phyloP scores from a whole-genome alignment of 768 basidiomycete genomes.

The Coprinopsis strossmayeri region DNA sequence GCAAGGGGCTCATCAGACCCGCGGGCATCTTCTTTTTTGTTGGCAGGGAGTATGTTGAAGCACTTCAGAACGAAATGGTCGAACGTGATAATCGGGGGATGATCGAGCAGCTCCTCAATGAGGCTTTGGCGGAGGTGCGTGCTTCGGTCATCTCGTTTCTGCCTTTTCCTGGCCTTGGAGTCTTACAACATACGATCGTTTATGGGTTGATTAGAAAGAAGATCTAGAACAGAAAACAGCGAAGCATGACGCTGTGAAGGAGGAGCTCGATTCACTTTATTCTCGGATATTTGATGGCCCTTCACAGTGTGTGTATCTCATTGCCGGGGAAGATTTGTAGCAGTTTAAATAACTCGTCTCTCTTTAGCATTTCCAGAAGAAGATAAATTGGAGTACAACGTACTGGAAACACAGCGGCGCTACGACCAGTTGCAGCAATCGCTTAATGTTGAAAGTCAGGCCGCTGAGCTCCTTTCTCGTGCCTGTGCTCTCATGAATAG shows the following conservation, averaged over 20 bases:
- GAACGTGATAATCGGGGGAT: constrained; percentile 28
- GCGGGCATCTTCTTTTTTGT: not conserved
- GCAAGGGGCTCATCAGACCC: not conserved
- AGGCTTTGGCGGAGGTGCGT: constrained; percentile 31
- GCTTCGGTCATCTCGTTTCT: no score
- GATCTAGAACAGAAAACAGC: constrained; percentile 27
- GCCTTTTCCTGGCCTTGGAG: not conserved
- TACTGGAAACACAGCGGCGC: constrained; percentile 23
- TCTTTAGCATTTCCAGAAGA: constrained; percentile 37
- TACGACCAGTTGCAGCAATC: constrained; percentile 29
- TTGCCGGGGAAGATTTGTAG: not conserved
- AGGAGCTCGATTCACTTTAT: constrained; percentile 33
- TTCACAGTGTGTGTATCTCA: constrained; percentile 25
- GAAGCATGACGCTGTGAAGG: constrained; percentile 23
- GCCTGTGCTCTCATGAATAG: constrained; percentile 27
- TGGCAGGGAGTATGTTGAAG: constrained; percentile 38
- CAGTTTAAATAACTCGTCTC: not conserved
- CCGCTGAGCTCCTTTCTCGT: constrained; percentile 30
- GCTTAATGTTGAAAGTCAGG: constrained; percentile 34
- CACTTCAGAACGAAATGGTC: constrained; percentile 33
- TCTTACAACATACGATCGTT: no score
- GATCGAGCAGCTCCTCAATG: constrained; percentile 24
- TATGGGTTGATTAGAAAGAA: constrained; percentile 18
- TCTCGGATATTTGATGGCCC: constrained; percentile 36
- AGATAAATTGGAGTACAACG: constrained; percentile 33